phyloP scores from a whole-genome alignment of 371 early-diverging fungal species.

The Mortierella sp. region DNA sequence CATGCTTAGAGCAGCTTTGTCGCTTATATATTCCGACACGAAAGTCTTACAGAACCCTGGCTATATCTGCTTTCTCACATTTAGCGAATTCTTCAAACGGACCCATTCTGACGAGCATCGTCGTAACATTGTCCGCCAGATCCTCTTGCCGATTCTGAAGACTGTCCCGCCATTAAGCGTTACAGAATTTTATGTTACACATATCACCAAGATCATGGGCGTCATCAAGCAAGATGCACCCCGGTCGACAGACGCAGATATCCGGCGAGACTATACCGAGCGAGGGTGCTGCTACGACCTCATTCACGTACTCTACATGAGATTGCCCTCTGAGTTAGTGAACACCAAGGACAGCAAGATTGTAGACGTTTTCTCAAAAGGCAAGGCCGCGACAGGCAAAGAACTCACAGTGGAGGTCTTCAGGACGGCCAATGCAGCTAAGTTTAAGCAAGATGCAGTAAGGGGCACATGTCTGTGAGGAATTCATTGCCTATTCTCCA shows the following conservation, averaged over 20 bases:
- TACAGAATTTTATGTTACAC: slow-evolving; percentile 58
- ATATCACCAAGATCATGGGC: slow-evolving; percentile 64
- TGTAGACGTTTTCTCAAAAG: slow-evolving; percentile 35
- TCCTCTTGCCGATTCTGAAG: slow-evolving; percentile 61
- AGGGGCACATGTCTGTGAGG: background rate
- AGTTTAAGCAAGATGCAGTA: slow-evolving; percentile 48
- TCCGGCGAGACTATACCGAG: slow-evolving; percentile 56
- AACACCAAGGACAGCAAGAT: slow-evolving; percentile 57
- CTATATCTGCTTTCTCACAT: background rate
- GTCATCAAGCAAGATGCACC: slow-evolving; percentile 50
- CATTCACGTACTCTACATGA: slow-evolving; percentile 55
- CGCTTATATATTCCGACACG: background rate
- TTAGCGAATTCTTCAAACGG: slow-evolving; percentile 60
- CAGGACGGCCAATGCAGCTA: slow-evolving; percentile 48
- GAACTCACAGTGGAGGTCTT: slow-evolving; percentile 51
- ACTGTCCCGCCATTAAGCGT: slow-evolving; percentile 57
- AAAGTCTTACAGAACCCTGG: background rate
- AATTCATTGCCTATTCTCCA: no score
- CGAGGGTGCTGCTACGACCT: slow-evolving; percentile 59
- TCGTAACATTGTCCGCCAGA: slow-evolving; percentile 58
- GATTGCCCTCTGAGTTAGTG: slow-evolving; percentile 53
- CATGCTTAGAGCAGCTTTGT: background rate
- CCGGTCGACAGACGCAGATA: slow-evolving; percentile 49
- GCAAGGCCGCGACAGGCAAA: slow-evolving; percentile 39
- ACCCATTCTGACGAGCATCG: slow-evolving; percentile 54